Evolutionary conservation across 2,329 filamentous ascomycete genomes (phyloP).

Genomic region (Stylonectria norvegica): DNA sequence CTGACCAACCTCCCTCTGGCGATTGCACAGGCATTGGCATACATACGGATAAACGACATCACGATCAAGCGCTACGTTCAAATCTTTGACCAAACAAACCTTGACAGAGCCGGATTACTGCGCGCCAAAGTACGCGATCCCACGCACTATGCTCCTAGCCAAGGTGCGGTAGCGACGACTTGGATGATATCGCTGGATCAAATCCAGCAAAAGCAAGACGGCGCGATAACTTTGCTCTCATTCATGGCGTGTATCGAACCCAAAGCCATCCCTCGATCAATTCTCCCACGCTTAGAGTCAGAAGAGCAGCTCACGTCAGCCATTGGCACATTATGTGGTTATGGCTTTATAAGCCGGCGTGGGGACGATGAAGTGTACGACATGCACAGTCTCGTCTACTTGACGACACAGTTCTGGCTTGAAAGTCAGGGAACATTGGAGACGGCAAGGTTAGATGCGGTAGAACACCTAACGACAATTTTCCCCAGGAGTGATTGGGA

Average conservation of each 20-base stretch:
- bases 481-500: constrained; percentile 4
- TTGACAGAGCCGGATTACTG: constrained; percentile 21
- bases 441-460: constrained; percentile 6
- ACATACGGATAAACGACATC: constrained; percentile 33
- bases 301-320: constrained; percentile 23
- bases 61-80: constrained; percentile 31
- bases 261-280: constrained; percentile 36
- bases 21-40: constrained; percentile 40
- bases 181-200: constrained; percentile 42
- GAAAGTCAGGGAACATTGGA: constrained; percentile 1
- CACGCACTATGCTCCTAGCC: constrained; percentile 30
- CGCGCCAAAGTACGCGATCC: constrained; percentile 32
- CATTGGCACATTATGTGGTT: constrained; percentile 32
- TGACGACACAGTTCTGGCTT: constrained; percentile 30
- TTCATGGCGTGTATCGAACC: constrained; percentile 42
- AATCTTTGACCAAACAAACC: constrained; percentile 30
- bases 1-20: constrained; percentile 38
- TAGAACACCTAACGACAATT: constrained; percentile 10
- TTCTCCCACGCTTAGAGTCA: constrained; percentile 27
- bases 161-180: constrained; percentile 36
- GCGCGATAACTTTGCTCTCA: constrained; percentile 36
- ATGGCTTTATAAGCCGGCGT: constrained; percentile 30
- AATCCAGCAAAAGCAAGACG: constrained; percentile 26
- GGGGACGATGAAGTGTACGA: constrained; percentile 29
- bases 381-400: constrained; percentile 39